Evolutionary conservation across 2,329 filamentous ascomycete species (phyloP), one percentile per base, ranked within the genome.

Genomic region (Fusarium sp.): DNA sequence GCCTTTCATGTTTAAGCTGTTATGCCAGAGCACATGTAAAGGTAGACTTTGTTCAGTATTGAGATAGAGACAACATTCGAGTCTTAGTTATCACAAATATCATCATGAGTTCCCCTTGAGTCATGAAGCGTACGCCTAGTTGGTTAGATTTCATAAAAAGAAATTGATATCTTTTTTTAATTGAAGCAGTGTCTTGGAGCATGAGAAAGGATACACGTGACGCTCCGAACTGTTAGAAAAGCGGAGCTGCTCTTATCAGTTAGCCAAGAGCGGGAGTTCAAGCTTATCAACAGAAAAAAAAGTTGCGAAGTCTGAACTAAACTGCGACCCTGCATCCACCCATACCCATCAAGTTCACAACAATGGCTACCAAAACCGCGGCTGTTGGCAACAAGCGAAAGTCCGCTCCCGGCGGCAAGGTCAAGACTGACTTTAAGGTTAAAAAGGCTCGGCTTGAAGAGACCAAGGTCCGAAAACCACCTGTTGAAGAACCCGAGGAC

Each of bases 301-400:
- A 72, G 66, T 72, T 71, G 62, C 36, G 53, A 35, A 40, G 25
- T 29, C 36, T 54, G 25, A 46, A 40, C 50, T 51, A 45, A 69
- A 63, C 55, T 72, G 56, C 59, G 64, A 72, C 65, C 48, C 61
- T 68, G 55, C 55, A 71, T 70, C 55, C 57, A 58, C 51, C 43
- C 63, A 55, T 58, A 55, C 45, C 43, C 40, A 61, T 57, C 49
- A 58, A 51, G 37, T 51, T 57, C 55, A 50, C 47, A 35, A 62
- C 63, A 73, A 87, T 87, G 85, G 83, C 83, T 33, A 81, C 81
- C 14, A 87, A 84, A 74, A 74, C 76, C 58, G 77, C 80, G 52
- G 78, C 79, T 43, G 76, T 78, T 35, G 84, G 84, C 49, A 82
- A 79, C 62, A 90, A 90, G 79, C 81, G 88, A 69, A 90, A 90